Percentiles rank a stretch among this genome's conserved stretches.
These are phyloP conservation scores for Arthrobotrys musiformis DNA, from an alignment of 2,329 filamentous ascomycete genomes.

Conservation along the genomic window DNA sequence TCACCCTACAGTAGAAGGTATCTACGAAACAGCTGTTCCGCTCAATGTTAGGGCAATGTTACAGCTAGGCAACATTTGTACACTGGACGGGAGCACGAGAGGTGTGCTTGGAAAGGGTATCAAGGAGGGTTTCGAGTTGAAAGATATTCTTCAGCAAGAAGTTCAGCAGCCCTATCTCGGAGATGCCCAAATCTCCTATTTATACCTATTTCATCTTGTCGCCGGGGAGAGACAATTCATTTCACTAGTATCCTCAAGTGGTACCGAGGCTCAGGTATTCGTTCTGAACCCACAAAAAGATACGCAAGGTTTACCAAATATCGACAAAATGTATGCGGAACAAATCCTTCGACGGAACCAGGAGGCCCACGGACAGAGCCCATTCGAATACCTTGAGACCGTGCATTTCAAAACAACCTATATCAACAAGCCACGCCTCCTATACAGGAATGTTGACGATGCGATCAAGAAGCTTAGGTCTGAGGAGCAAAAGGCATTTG, in stretches of 20 bases:
- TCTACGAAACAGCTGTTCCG: slow-evolving; percentile 94
- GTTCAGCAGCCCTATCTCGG: slow-evolving; percentile 76
- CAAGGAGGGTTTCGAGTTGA: slow-evolving; percentile 91
- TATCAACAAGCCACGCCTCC: slow-evolving; percentile 88
- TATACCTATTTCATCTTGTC: slow-evolving; percentile 92
- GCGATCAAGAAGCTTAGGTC: slow-evolving; percentile 88
- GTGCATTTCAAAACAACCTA: slow-evolving; percentile 86
- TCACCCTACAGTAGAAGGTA: slow-evolving; percentile 92
- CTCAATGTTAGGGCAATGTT: slow-evolving; percentile 87
- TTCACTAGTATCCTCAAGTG: slow-evolving; percentile 86
- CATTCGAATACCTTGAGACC: slow-evolving; percentile 83
- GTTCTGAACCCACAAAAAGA: slow-evolving; percentile 87
- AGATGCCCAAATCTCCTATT: slow-evolving; percentile 78
- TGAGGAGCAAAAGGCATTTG: slow-evolving; percentile 80
- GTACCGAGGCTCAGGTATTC: slow-evolving; percentile 82
- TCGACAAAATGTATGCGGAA: slow-evolving; percentile 87
- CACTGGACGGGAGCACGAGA: slow-evolving; percentile 88
- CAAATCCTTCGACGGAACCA: slow-evolving; percentile 74
- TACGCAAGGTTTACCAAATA: slow-evolving; percentile 85
- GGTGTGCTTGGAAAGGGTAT: slow-evolving; percentile 92
- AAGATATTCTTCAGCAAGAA: slow-evolving; percentile 67
- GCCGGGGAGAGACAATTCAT: slow-evolving; percentile 93
- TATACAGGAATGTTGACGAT: slow-evolving; percentile 86
- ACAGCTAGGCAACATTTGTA: slow-evolving; percentile 88
- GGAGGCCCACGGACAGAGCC: slow-evolving; percentile 74